These are phyloP conservation scores for Gracilaria gracilis DNA, from an alignment of 23 red algal species.

Conservation along the genomic window DNA sequence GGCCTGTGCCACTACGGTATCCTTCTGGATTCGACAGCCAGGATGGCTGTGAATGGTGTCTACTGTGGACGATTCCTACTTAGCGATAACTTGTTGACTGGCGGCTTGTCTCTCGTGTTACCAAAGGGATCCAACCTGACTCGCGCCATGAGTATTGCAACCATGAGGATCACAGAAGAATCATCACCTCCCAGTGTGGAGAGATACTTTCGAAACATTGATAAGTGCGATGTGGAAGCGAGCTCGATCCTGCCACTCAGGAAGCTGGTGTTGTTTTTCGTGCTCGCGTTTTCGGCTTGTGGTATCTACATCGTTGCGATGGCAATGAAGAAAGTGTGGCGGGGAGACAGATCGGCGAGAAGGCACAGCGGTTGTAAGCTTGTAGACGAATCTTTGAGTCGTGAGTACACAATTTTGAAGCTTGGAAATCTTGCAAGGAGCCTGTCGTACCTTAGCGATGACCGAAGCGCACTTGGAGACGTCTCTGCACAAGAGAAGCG, in stretches of 20 bases:
- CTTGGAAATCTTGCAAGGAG: not conserved
- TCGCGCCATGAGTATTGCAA: constrained; percentile 30
- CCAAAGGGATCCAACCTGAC: constrained; percentile 8
- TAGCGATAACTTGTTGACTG: not conserved
- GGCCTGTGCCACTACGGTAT: not conserved
- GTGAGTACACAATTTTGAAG: not conserved
- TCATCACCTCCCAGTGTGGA: not conserved
- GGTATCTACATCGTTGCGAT: constrained; percentile 11
- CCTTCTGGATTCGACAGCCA: not conserved
- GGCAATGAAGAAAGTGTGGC: not conserved
- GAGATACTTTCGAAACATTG: not conserved
- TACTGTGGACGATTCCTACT: constrained; percentile 22
- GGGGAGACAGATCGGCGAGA: not conserved
- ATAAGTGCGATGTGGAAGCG: not conserved
- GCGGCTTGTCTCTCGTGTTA: constrained; percentile 9
- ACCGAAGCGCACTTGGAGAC: not conserved
- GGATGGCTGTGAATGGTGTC: not conserved
- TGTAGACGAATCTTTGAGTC: not conserved
- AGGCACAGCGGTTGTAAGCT: not conserved
- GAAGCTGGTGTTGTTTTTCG: constrained; percentile 50
- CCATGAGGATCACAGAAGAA: constrained; percentile 15
- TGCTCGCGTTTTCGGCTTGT: constrained; percentile 1
- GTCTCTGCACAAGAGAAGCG: not conserved
- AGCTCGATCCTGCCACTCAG: constrained; percentile 8
- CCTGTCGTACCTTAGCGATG: not conserved